A percentile compares a stretch with the other conserved stretches of the same genome.
These are phyloP conservation scores for Protomyces pachydermus DNA, from an alignment of 1,139 yeast species.

Conservation along the genomic window DNA sequence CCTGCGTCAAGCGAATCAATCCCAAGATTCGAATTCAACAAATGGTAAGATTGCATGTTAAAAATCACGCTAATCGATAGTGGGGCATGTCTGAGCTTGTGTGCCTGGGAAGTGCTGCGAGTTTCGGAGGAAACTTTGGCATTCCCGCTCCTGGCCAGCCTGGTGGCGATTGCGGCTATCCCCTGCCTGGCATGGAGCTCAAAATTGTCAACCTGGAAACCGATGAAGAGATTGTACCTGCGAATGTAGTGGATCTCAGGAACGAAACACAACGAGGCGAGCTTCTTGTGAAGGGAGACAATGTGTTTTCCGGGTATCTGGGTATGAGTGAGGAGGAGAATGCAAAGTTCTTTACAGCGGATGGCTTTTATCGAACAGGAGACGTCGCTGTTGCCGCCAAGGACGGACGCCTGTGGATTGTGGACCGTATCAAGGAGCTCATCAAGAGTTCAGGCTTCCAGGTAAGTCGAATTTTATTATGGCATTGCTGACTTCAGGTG, in stretches of 20 bases:
- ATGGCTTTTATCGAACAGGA: conserved; percentile 77
- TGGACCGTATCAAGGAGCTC: conserved; percentile 65
- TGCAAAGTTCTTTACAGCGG: conserved; percentile 48
- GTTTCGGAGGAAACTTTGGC: conserved; percentile 31
- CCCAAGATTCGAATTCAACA: neutral
- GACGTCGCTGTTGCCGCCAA: conserved; percentile 55
- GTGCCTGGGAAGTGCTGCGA: neutral
- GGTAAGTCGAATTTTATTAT: conserved; percentile 34
- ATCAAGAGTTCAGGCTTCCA: conserved; percentile 68
- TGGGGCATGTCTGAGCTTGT: conserved; percentile 80
- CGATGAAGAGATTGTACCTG: conserved; percentile 44
- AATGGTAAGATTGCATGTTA: neutral
- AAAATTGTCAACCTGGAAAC: conserved; percentile 50
- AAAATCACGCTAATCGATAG: neutral
- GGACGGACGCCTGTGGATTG: conserved; percentile 50
- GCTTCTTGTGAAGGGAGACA: conserved; percentile 65
- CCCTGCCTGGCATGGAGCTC: conserved; percentile 44
- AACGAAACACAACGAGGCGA: conserved; percentile 51
- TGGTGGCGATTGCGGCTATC: conserved; percentile 45
- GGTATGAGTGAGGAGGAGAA: conserved; percentile 54
- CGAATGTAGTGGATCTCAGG: conserved; percentile 47
- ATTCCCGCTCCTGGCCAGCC: conserved; percentile 37
- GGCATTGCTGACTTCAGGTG: conserved; percentile 38
- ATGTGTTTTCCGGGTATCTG: conserved; percentile 57
- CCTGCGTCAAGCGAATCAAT: conserved; percentile 32